Conservation (phyloP, 345 rosid species). For the Hibiscus syriacus region DNA sequence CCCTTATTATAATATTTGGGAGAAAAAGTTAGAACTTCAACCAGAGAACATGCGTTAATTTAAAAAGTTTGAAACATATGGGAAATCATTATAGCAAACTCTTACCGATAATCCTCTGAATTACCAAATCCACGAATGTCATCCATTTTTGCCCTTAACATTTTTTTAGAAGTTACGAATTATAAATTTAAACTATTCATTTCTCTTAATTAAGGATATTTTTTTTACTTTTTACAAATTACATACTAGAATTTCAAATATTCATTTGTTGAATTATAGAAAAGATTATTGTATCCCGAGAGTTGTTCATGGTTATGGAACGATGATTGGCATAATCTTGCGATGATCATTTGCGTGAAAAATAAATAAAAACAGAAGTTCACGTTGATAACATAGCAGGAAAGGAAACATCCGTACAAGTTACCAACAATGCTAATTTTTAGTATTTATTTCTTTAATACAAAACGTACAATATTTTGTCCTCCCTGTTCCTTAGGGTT, state of each 20-base stretch:
- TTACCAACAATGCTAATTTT: background rate
- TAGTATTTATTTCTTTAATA: background rate
- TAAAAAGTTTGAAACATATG: background rate
- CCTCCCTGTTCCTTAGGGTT: too few species aligned
- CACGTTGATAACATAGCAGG: background rate
- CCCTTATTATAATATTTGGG: too few species aligned
- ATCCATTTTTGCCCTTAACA: too few species aligned
- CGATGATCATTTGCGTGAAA: background rate
- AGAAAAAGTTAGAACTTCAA: background rate
- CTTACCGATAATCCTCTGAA: background rate
- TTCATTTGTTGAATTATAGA: background rate
- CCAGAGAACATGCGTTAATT: background rate
- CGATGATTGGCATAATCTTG: background rate
- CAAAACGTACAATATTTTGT: too few species aligned
- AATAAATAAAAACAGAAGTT: background rate
- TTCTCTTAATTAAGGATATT: too few species aligned
- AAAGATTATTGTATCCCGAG: too few species aligned
- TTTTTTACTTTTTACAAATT: too few species aligned
- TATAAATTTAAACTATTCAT: too few species aligned
- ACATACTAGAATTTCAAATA: too few species aligned
- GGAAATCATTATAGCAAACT: background rate
- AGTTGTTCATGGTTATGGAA: background rate
- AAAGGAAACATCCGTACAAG: background rate
- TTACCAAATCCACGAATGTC: background rate
- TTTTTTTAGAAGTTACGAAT: too few species aligned